Percentiles rank a stretch among this genome's conserved stretches.
Conservation (phyloP, 345 rosid genomes). For the Fremontodendron californicum region DNA sequence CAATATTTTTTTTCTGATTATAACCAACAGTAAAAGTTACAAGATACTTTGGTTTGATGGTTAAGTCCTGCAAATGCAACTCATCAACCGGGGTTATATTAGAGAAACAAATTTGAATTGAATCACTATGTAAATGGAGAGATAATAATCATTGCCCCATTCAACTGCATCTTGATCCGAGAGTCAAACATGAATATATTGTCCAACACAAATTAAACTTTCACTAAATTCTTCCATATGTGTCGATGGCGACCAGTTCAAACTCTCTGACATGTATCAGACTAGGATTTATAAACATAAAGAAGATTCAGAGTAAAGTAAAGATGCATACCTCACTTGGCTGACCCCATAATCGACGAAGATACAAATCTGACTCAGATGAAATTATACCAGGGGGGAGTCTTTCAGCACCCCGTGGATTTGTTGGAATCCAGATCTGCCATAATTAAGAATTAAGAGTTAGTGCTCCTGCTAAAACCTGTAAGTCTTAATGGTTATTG, state of each 20-base stretch:
- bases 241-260: background rate
- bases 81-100: slow-evolving; percentile 17
- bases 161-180: too few species aligned
- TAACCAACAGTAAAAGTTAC: slow-evolving; percentile 90
- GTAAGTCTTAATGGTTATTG: background rate
- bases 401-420: slow-evolving; percentile 91
- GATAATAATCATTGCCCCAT: background rate
- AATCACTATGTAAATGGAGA: too few species aligned
- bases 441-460: slow-evolving; percentile 18
- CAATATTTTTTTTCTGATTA: slow-evolving; percentile 67
- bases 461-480: background rate
- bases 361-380: slow-evolving; percentile 72
- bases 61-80: slow-evolving; percentile 66
- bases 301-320: background rate
- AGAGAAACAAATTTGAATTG: background rate
- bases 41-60: slow-evolving; percentile 58
- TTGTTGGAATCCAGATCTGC: slow-evolving; percentile 91
- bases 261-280: background rate
- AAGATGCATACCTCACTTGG: slow-evolving; percentile 59
- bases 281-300: background rate
- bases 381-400: slow-evolving; percentile 75
- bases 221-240: background rate
- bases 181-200: background rate
- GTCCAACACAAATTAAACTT: background rate
- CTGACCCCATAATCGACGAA: slow-evolving; percentile 71